Evolutionary conservation across 164 flowering plant species (phyloP).

Genomic region (Sextonia rubra): DNA sequence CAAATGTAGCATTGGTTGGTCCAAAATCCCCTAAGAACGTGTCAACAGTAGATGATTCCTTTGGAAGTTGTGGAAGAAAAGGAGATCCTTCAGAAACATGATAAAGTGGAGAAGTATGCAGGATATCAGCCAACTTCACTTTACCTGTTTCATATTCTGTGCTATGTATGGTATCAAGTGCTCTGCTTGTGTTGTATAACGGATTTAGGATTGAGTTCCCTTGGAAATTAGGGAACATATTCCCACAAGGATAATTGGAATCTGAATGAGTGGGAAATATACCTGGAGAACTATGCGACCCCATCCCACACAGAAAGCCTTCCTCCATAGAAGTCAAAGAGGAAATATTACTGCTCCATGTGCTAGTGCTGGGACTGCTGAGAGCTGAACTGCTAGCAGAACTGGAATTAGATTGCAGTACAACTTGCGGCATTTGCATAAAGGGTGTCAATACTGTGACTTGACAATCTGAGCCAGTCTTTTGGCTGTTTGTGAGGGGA

Average conservation of each 20-base stretch:
- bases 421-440: slow-evolving; percentile 17
- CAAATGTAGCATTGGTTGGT: slow-evolving; percentile 14
- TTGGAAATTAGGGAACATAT: slow-evolving; percentile 13
- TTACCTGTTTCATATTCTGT: slow-evolving; percentile 9
- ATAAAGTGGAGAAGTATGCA: slow-evolving; percentile 13
- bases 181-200: slow-evolving; percentile 2
- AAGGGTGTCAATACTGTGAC: slow-evolving; percentile 20
- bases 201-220: slow-evolving; percentile 18
- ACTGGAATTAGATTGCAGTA: slow-evolving; percentile 15
- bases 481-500: slow-evolving; percentile 11
- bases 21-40: slow-evolving; percentile 18
- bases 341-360: slow-evolving; percentile 33
- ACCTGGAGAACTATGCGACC: slow-evolving; percentile 12
- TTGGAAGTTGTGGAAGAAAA: slow-evolving; percentile 14
- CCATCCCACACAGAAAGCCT: slow-evolving; percentile 25
- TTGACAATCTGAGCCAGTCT: slow-evolving; percentile 16
- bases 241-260: slow-evolving; percentile 11
- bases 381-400: slow-evolving; percentile 8
- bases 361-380: slow-evolving; percentile 25
- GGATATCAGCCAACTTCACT: slow-evolving; percentile 9
- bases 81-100: slow-evolving; percentile 7
- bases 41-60: slow-evolving; percentile 14
- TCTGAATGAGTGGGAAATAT: slow-evolving; percentile 16
- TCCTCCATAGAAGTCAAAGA: slow-evolving; percentile 33
- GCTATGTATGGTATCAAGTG: slow-evolving; percentile 4